A percentile compares a stretch with the other conserved stretches of the same genome.
Evolutionary conservation across 371 early-diverging fungal genomes (phyloP).

Genomic region (Massospora cicadina): DNA sequence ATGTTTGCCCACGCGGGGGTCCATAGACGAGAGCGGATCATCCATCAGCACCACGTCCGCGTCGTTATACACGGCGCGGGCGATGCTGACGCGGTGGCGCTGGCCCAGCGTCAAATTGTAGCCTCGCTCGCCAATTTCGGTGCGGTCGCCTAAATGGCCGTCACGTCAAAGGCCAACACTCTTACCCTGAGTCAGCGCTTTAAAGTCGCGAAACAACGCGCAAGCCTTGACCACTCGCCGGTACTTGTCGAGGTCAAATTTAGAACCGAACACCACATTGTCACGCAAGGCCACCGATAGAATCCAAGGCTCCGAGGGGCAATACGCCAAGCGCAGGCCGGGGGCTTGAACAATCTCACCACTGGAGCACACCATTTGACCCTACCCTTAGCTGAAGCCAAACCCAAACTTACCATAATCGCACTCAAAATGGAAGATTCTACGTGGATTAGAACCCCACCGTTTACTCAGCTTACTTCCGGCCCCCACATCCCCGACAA

Average conservation of each 20-base stretch:
- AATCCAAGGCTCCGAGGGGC: slow-evolving; percentile 52
- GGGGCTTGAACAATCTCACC: slow-evolving; percentile 21
- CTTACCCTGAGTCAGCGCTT: slow-evolving; percentile 16
- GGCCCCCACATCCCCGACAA: slow-evolving; percentile 50
- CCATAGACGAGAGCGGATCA: slow-evolving; percentile 38
- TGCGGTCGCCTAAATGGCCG: slow-evolving; percentile 30
- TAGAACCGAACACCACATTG: slow-evolving; percentile 50
- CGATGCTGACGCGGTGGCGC: slow-evolving; percentile 41
- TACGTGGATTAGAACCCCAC: not conserved
- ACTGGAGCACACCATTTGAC: slow-evolving; percentile 28
- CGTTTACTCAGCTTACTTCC: slow-evolving; percentile 17
- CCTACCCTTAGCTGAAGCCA: slow-evolving; percentile 12
- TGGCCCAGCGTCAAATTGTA: slow-evolving; percentile 59
- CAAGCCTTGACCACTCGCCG: slow-evolving; percentile 32
- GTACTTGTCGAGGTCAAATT: slow-evolving; percentile 29
- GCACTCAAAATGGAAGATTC: slow-evolving; percentile 39
- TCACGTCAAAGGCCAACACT: slow-evolving; percentile 13
- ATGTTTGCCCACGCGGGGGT: slow-evolving; percentile 27
- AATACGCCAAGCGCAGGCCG: slow-evolving; percentile 35
- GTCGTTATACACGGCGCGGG: slow-evolving; percentile 43
- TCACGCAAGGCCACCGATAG: slow-evolving; percentile 45
- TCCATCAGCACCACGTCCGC: slow-evolving; percentile 43
- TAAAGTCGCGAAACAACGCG: slow-evolving; percentile 45
- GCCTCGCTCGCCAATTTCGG: slow-evolving; percentile 71
- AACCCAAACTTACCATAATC: slow-evolving; percentile 19